A percentile compares a stretch with the other conserved stretches of the same genome.
Evolutionary conservation across 2,329 filamentous ascomycete species (phyloP).

Genomic region (Xylaria sp.): DNA sequence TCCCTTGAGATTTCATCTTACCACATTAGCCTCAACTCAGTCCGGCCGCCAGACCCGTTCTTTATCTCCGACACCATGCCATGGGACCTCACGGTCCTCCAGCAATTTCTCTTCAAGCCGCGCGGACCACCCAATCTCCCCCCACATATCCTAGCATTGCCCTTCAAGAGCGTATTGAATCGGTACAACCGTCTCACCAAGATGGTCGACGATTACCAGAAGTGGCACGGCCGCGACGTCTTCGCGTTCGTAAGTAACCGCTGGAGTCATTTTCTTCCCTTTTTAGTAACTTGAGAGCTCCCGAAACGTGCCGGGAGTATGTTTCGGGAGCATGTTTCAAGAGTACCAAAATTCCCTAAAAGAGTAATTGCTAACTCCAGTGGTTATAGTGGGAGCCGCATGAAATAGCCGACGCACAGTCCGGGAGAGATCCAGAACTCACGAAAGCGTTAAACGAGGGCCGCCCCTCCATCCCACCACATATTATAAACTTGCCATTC

Average conservation of each 20-base stretch:
- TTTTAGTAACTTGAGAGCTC: no score
- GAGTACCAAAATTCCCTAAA: no score
- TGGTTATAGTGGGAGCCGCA: constrained; percentile 19
- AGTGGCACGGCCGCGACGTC: constrained; percentile 10
- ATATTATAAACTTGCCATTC: constrained; percentile 19
- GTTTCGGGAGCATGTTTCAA: no score
- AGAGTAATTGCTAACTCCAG: no score
- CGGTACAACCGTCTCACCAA: constrained; percentile 20
- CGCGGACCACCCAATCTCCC: constrained; percentile 23
- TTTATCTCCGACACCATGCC: not conserved
- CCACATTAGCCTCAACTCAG: constrained; percentile 19
- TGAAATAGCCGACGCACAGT: not conserved
- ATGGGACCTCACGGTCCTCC: not conserved
- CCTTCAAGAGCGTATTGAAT: constrained; percentile 14
- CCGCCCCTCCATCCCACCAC: constrained; percentile 27
- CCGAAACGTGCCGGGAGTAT: no score
- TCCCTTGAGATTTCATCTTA: not conserved
- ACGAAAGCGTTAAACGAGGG: not conserved
- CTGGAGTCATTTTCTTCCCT: no score
- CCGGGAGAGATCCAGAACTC: not conserved
- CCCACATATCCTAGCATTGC: constrained; percentile 10
- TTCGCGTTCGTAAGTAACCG: no score
- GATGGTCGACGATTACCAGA: constrained; percentile 30
- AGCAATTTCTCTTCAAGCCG: constrained; percentile 21
- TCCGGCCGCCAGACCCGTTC: constrained; percentile 11